Evolutionary conservation across 352 stramenopile species (phyloP).

Genomic region (Globisporangium orthogonon): DNA sequence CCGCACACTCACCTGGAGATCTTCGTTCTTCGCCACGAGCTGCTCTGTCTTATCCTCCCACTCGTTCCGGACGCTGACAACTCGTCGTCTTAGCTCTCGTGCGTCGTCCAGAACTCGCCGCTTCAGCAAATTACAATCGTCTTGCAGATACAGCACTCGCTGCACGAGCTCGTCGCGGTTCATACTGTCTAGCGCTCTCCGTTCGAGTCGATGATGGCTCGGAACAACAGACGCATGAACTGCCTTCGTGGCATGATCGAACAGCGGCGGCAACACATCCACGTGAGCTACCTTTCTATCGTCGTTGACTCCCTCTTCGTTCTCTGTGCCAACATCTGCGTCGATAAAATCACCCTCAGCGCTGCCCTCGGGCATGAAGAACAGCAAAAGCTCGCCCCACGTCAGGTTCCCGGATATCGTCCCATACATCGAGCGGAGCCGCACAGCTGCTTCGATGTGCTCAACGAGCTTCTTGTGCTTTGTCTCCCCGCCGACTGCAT

Average conservation of each 20-base stretch:
- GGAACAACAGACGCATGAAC: neutral
- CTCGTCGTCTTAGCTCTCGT: constrained; percentile 30
- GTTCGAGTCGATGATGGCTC: constrained; percentile 8
- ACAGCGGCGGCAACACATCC: neutral
- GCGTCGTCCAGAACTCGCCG: constrained; percentile 35
- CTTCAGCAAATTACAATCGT: constrained; percentile 38
- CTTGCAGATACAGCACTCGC: constrained; percentile 24
- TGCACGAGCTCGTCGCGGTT: constrained; percentile 40
- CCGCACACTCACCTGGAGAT: constrained; percentile 17
- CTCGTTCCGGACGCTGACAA: constrained; percentile 27
- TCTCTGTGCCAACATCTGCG: neutral
- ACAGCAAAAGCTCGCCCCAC: constrained; percentile 72
- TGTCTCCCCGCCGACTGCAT: constrained; percentile 25
- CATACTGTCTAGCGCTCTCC: constrained; percentile 18
- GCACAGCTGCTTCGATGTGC: constrained; percentile 32
- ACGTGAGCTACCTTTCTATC: neutral
- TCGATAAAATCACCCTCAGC: neutral
- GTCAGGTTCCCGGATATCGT: constrained; percentile 32
- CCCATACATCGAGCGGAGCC: constrained; percentile 16
- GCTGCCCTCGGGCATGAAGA: constrained; percentile 45
- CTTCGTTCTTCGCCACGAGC: constrained; percentile 30
- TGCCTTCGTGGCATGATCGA: neutral
- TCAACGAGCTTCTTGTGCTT: constrained; percentile 26
- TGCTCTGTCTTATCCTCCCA: constrained; percentile 41
- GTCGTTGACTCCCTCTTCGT: neutral